phyloP scores from a whole-genome alignment of 1,284 basidiomycete genomes.

The Apiotrichum mycotoxinovorans region DNA sequence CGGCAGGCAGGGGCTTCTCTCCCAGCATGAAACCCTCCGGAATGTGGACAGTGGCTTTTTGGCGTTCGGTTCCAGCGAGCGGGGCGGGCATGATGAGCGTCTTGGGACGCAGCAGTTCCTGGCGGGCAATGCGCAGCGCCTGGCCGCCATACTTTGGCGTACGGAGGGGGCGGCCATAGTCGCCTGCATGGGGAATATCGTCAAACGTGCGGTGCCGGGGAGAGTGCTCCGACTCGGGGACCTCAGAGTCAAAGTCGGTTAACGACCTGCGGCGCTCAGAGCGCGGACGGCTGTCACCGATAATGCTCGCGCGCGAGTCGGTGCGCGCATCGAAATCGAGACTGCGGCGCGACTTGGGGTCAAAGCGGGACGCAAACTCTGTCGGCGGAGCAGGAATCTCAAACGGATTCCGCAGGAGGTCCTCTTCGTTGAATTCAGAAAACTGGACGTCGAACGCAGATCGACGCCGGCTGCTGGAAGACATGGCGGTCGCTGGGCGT shows the following conservation, averaged over 20 bases:
- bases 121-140: constrained; percentile 19
- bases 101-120: constrained; percentile 40
- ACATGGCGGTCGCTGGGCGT: background rate
- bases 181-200: constrained; percentile 36
- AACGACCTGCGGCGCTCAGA: constrained; percentile 3
- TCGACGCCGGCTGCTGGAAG: background rate
- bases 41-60: constrained; percentile 19
- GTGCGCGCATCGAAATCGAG: background rate
- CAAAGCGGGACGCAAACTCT: constrained; percentile 38
- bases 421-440: constrained; percentile 14
- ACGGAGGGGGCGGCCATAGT: constrained; percentile 38
- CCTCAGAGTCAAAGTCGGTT: background rate
- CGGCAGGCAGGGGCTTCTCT: constrained; percentile 45
- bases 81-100: constrained; percentile 45
- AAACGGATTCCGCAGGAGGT: constrained; percentile 38
- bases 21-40: constrained; percentile 42
- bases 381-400: constrained; percentile 41
- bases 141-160: constrained; percentile 28
- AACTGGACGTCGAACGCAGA: constrained; percentile 1
- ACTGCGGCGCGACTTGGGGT: constrained; percentile 31
- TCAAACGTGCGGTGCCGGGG: constrained; percentile 7
- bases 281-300: background rate
- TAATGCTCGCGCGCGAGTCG: background rate
- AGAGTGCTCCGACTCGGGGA: background rate
- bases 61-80: constrained; percentile 23